These are phyloP conservation scores for Harringtonia lauricola DNA, from an alignment of 2,329 filamentous ascomycete species.

Conservation along the genomic window DNA sequence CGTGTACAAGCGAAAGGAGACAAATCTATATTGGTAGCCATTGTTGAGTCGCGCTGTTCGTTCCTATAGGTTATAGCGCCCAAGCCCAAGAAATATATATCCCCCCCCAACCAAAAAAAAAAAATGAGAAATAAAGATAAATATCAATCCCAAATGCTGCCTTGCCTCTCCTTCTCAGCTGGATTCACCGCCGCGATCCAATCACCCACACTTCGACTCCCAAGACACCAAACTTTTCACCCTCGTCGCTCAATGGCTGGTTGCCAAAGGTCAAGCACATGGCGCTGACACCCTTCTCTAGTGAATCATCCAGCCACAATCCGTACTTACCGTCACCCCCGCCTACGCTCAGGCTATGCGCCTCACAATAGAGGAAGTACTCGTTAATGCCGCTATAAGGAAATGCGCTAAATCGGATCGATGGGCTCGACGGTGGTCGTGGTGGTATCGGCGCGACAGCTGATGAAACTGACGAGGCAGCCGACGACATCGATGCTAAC, in stretches of 20 bases:
- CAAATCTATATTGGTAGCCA: too few species aligned
- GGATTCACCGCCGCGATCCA: conserved; percentile 32
- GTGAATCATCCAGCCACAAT: conserved; percentile 79
- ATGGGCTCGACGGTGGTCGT: conserved; percentile 48
- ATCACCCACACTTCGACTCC: conserved; percentile 93
- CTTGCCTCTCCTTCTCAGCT: not conserved
- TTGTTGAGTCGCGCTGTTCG: too few species aligned
- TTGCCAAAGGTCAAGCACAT: conserved; percentile 90
- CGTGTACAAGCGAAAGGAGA: too few species aligned
- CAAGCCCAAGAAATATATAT: too few species aligned
- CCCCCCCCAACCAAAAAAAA: too few species aligned
- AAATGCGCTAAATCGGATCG: conserved; percentile 92
- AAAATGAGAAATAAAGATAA: too few species aligned
- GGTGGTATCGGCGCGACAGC: conserved; percentile 8
- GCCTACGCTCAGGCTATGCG: conserved; percentile 73
- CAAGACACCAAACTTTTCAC: conserved; percentile 80
- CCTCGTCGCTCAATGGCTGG: conserved; percentile 84
- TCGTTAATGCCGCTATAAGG: conserved; percentile 94
- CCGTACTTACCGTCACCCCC: conserved; percentile 86
- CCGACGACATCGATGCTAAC: not conserved
- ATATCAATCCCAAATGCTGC: too few species aligned
- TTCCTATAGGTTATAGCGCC: too few species aligned
- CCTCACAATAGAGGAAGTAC: conserved; percentile 90
- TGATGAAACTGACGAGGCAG: not conserved
- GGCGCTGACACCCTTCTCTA: conserved; percentile 75